A percentile compares a stretch with the other conserved stretches of the same genome.
Conservation (phyloP, 2,329 filamentous ascomycete species). For the Colletotrichum scovillei region DNA sequence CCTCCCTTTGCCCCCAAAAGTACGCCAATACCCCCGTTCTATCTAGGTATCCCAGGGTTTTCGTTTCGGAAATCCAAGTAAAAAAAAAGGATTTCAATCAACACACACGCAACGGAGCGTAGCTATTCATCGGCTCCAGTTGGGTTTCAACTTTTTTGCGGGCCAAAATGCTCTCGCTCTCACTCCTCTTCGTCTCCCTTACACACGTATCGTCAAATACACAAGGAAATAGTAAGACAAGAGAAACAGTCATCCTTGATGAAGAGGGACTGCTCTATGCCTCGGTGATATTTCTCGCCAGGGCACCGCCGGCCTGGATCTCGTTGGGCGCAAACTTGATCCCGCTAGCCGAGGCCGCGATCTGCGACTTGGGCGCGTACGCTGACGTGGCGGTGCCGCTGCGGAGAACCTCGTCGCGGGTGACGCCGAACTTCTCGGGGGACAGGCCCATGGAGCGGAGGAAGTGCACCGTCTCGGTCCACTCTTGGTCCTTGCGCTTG, state of each 20-base stretch:
- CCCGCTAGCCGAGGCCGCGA: slow-evolving; percentile 7
- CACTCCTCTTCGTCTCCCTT: not conserved
- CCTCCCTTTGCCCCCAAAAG: not conserved
- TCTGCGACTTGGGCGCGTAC: slow-evolving; percentile 13
- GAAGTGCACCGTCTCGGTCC: slow-evolving; percentile 64
- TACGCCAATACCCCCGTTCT: slow-evolving; percentile 32
- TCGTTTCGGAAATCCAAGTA: not conserved
- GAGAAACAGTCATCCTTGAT: not conserved
- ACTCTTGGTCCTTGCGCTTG: slow-evolving; percentile 64
- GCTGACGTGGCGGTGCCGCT: slow-evolving; percentile 17
- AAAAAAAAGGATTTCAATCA: too few species aligned
- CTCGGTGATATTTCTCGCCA: slow-evolving; percentile 27
- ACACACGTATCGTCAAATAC: not conserved
- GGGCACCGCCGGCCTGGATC: slow-evolving; percentile 23
- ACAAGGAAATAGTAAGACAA: not conserved
- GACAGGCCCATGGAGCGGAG: slow-evolving; percentile 58
- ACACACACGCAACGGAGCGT: not conserved
- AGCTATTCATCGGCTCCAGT: not conserved
- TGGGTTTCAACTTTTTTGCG: not conserved
- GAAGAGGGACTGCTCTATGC: not conserved
- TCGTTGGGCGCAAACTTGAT: slow-evolving; percentile 28
- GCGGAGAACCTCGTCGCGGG: slow-evolving; percentile 43
- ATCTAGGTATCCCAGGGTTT: slow-evolving; percentile 21
- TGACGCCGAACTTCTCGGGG: slow-evolving; percentile 41
- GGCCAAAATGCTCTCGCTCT: not conserved